Base-by-base conservation (phyloP, 164 flowering plant species). In the Berberis vulgaris region DNA sequence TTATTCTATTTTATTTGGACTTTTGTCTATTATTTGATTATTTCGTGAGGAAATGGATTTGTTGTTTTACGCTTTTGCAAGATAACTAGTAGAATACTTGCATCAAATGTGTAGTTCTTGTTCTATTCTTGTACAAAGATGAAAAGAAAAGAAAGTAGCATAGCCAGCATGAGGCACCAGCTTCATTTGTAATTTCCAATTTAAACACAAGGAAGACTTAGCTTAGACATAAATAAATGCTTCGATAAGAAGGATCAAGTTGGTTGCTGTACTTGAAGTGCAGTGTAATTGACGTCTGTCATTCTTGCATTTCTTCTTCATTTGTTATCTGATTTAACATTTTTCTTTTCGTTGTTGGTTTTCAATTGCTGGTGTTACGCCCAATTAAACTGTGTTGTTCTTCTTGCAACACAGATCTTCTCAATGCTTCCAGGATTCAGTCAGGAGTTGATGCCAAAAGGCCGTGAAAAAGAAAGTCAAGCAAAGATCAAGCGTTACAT, bases 381-480 rank as follows among this genome's bases (percentile, higher is more conserved):
- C n/a, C 3, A 26, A 52, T 52, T 52, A 10, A 3, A 52, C 54
- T 11, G n/a, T 4, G n/a, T 11, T 10, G 11, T 52, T 7, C 3
- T 52, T 52, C 13, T 52, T 52, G 97, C 13, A 10, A 7, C n/a
- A 1, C 54, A 52, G 54, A 91, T 91, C 56, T 84, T 91, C 67
- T 83, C 91, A 7, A 87, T 89, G 96, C 90, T 94, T 70, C 99
- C 99, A 2, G 94, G 96, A 71, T 83, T 86, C 73, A 86, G 87
- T 71, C 59, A 84, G 45, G 96, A 95, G 71, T 70, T 95, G 63
- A 95, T 95, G 99, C 97, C 99, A 10, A 79, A 91, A 79, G 99
- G 97, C 49, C 87, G 76, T 49, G 99, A 95, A 70, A 89, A 91
- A 74, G 97, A 91, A 82, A 89, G 97, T 76, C 97, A 89, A 71